Evolutionary conservation across 2,329 filamentous ascomycete genomes (phyloP).

Genomic region (Monosporascus sp.): DNA sequence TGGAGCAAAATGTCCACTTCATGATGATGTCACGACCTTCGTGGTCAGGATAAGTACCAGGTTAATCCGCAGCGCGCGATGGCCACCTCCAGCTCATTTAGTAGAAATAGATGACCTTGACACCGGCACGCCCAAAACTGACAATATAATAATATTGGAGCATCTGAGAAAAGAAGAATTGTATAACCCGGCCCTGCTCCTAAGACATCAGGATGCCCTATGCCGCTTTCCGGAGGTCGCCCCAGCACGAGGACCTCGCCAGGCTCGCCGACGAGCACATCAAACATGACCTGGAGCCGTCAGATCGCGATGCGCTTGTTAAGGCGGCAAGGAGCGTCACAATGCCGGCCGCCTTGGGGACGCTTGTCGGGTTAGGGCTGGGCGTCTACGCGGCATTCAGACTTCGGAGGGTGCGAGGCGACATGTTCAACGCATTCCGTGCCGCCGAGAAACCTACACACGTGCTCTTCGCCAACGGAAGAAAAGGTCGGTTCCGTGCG

Average conservation of each 20-base stretch:
- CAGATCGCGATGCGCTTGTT: constrained; percentile 53
- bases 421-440: constrained; percentile 58
- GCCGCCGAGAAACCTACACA: constrained; percentile 56
- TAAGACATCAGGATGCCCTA: constrained; percentile 18
- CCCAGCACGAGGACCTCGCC: constrained; percentile 42
- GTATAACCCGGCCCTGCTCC: too few relatives aligned
- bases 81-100: neutral
- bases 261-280: constrained; percentile 53
- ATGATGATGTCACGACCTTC: neutral
- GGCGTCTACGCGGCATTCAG: constrained; percentile 54
- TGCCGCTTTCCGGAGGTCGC: constrained; percentile 29
- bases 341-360: constrained; percentile 52
- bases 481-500: constrained; percentile 39
- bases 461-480: constrained; percentile 56
- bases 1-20: neutral
- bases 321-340: constrained; percentile 51
- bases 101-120: neutral
- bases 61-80: neutral
- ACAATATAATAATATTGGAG: neutral
- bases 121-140: neutral
- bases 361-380: constrained; percentile 53
- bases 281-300: constrained; percentile 46
- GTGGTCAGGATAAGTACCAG: neutral
- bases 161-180: neutral
- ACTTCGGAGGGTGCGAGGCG: constrained; percentile 47